Conservation (phyloP, 1,284 basidiomycete genomes). For the Anthracocystis setariae region DNA sequence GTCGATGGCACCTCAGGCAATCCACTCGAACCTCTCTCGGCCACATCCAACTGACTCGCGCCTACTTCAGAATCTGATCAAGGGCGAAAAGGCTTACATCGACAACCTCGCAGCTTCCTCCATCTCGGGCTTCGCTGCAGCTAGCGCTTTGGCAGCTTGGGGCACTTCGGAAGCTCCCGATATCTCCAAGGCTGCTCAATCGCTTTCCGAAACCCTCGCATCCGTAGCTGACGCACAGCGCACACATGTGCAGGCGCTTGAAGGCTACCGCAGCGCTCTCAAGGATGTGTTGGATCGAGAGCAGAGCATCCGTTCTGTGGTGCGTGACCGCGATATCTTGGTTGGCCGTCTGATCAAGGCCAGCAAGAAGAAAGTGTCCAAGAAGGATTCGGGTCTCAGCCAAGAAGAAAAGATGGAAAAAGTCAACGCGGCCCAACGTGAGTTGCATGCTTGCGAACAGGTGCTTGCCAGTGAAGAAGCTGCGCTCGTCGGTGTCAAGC, state of each 20-base stretch:
- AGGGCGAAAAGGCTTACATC: slow-evolving; percentile 67
- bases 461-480: slow-evolving; percentile 67
- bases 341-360: slow-evolving; percentile 69
- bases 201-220: slow-evolving; percentile 65
- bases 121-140: slow-evolving; percentile 55
- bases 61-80: slow-evolving; percentile 68
- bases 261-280: slow-evolving; percentile 68
- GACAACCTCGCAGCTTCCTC: slow-evolving; percentile 56
- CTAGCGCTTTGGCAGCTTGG: slow-evolving; percentile 68
- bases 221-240: slow-evolving; percentile 66
- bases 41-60: slow-evolving; percentile 67
- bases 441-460: slow-evolving; percentile 69
- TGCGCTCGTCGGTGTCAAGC: slow-evolving; percentile 68
- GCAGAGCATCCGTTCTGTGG: slow-evolving; percentile 67
- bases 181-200: slow-evolving; percentile 64
- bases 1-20: slow-evolving; percentile 51
- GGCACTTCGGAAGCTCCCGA: slow-evolving; percentile 68
- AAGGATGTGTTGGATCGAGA: slow-evolving; percentile 69
- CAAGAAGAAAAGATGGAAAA: slow-evolving; percentile 65
- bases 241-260: slow-evolving; percentile 67
- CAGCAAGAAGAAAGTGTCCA: slow-evolving; percentile 63
- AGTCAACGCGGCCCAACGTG: slow-evolving; percentile 67
- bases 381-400: slow-evolving; percentile 53
- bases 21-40: slow-evolving; percentile 57
- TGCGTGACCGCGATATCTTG: slow-evolving; percentile 69